These are phyloP conservation scores for Phytophthora chlamydospora DNA, from an alignment of 352 stramenopile species.

Conservation along the genomic window DNA sequence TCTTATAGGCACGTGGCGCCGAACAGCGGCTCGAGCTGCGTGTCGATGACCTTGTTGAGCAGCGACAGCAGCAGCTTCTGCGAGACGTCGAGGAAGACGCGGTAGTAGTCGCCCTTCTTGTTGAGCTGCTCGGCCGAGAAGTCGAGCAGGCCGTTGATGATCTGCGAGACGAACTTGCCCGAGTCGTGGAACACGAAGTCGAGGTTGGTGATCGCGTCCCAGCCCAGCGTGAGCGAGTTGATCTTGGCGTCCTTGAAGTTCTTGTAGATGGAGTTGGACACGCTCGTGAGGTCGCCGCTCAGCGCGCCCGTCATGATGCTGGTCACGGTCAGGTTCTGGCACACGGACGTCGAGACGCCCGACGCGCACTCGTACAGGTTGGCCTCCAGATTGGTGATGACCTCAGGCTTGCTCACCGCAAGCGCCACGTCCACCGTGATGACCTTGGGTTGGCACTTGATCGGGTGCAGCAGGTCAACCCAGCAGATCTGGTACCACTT, in stretches of 20 bases:
- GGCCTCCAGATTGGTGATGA: constrained; percentile 41
- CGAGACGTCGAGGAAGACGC: constrained; percentile 39
- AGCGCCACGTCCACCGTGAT: constrained; percentile 49
- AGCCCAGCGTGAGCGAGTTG: constrained; percentile 38
- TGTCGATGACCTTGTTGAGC: constrained; percentile 55
- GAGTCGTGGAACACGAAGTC: constrained; percentile 52
- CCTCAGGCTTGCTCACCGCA: constrained; percentile 39
- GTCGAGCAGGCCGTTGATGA: constrained; percentile 54
- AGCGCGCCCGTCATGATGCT: constrained; percentile 49
- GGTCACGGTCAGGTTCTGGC: constrained; percentile 54
- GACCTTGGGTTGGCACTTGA: constrained; percentile 42
- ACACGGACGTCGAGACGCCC: constrained; percentile 37
- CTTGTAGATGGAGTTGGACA: constrained; percentile 40
- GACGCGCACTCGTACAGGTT: constrained; percentile 47
- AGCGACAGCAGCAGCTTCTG: constrained; percentile 53
- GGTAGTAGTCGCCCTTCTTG: constrained; percentile 68
- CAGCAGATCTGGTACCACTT: constrained; percentile 74
- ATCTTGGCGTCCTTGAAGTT: constrained; percentile 49
- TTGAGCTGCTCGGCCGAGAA: constrained; percentile 58
- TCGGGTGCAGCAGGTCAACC: constrained; percentile 57
- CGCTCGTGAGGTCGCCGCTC: constrained; percentile 25
- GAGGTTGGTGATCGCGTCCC: constrained; percentile 50
- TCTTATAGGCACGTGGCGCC: constrained; percentile 49
- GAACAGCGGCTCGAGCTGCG: constrained; percentile 53
- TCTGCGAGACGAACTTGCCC: constrained; percentile 40